phyloP scores from a whole-genome alignment of 2,329 filamentous ascomycete genomes.

The Aspergillus caelatus region DNA sequence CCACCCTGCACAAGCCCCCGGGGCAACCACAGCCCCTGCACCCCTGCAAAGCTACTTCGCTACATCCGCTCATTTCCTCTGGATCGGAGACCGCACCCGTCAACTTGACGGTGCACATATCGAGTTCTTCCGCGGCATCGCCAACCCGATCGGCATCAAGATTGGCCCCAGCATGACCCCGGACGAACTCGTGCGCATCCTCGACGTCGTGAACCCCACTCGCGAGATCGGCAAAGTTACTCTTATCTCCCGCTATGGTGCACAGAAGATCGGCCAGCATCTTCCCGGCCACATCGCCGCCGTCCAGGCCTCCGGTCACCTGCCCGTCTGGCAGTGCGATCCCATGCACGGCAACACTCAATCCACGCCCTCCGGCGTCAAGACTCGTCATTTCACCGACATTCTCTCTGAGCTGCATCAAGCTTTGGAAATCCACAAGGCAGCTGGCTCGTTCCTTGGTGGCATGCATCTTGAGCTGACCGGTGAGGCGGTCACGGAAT shows the following conservation, averaged over 20 bases:
- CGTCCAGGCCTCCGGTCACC: conserved; percentile 75
- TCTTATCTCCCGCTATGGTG: conserved; percentile 93
- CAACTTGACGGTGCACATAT: conserved; percentile 93
- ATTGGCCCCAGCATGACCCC: conserved; percentile 83
- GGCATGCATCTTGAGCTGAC: conserved; percentile 95
- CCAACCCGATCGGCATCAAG: conserved; percentile 96
- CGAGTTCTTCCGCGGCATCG: conserved; percentile 94
- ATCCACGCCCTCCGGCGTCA: conserved; percentile 74
- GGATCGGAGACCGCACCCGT: conserved; percentile 95
- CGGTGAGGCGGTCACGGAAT: conserved; percentile 95
- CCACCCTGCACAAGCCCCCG: conserved; percentile 16
- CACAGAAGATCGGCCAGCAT: conserved; percentile 71
- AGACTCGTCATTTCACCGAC: conserved; percentile 87
- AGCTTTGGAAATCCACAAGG: conserved; percentile 81
- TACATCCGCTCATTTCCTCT: conserved; percentile 94
- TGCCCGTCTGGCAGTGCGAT: conserved; percentile 96
- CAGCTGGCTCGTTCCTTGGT: conserved; percentile 82
- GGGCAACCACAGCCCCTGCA: conserved; percentile 62
- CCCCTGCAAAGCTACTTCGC: conserved; percentile 77
- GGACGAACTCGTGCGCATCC: conserved; percentile 73
- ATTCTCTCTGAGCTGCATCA: conserved; percentile 86
- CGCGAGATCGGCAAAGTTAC: conserved; percentile 90
- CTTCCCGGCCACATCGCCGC: conserved; percentile 85
- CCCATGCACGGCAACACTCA: conserved; percentile 90
- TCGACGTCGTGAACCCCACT: conserved; percentile 81